Evolutionary conservation across 352 stramenopile genomes (phyloP), one percentile per base, ranked within the genome.

Genomic region (Pythium utonaiense): DNA sequence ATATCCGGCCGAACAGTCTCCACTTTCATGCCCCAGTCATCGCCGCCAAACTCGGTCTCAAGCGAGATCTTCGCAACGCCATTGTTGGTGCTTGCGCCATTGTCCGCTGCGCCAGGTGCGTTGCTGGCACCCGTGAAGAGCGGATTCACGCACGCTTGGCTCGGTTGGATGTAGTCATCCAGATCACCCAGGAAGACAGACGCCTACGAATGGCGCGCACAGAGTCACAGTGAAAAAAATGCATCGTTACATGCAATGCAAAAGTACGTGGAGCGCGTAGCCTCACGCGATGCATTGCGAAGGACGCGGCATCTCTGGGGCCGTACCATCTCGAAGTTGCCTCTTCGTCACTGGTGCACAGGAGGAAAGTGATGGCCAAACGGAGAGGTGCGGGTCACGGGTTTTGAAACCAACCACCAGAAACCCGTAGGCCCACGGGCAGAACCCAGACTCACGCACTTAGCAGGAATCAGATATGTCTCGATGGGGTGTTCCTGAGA

Each of bases 111-210:
- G 19, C 42, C 21, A 33, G 3, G 44, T 24, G 22, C 64, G 22
- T 53, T 69, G 53, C 6, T 69, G 58, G 42, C 74, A 53, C 31
- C 75, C n/a, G 81, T 89, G 71, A 98, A 97, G 28, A 98, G 71
- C 34, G 93, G 93, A 64, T 98, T 98, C 30, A 98, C 84, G 57
- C 93, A 98, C 16, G 93, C 89, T 72, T 98, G 92, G 19, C 90
- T 93, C 52, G 93, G 93, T 69, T 89, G 73, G 63, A 98, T 98
- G 71, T 97, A 98, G 80, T 98, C 93, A 65, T 98, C 78, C 1
- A 98, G 75, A 66, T 98, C 93, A 2, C 86, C 88, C 3, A 98
- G 75, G 53, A 98, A 96, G 27, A 98, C 93, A 19, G 89, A 95
- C n/a, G 86, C 86, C 86, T 91, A 42, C 14, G 42, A n/a, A 17